Conservation (phyloP, 352 stramenopile genomes). For the Detonula confervacea region DNA sequence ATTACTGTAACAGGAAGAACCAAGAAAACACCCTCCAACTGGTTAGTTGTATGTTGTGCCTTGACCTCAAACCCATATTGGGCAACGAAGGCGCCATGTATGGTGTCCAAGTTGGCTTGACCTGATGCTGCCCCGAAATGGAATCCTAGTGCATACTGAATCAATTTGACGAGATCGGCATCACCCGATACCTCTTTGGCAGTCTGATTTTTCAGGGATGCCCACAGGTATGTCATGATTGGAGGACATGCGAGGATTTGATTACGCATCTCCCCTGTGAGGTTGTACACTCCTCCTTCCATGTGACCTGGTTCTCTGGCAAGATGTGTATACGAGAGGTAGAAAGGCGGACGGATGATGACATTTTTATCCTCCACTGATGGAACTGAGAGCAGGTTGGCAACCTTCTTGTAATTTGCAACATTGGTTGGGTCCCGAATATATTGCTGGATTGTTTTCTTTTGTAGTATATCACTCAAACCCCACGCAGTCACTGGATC, state of each 20-base stretch:
- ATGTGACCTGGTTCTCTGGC: too few relatives aligned
- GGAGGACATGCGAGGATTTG: background rate
- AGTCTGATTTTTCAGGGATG: background rate
- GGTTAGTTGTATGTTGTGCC: background rate
- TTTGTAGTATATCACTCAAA: too few relatives aligned
- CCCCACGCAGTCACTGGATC: too few relatives aligned
- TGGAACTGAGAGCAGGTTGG: too few relatives aligned
- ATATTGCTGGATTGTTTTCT: too few relatives aligned
- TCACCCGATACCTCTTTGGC: background rate
- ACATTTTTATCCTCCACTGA: too few relatives aligned
- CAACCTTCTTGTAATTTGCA: too few relatives aligned
- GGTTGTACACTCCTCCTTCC: too few relatives aligned
- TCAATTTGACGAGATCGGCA: background rate
- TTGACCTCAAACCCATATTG: background rate
- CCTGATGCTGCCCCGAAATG: background rate
- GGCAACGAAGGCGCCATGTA: background rate
- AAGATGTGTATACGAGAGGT: too few relatives aligned
- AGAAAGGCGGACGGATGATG: too few relatives aligned
- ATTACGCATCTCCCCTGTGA: too few relatives aligned
- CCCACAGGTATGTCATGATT: background rate
- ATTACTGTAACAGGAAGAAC: background rate
- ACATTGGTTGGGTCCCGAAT: too few relatives aligned
- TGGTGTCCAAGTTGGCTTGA: background rate
- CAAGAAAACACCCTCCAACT: background rate
- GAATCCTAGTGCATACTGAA: background rate